Percentiles rank a stretch among this genome's conserved stretches.
Conservation (phyloP, 108 stramenopile genomes). For the Mediolabrus comicus region DNA sequence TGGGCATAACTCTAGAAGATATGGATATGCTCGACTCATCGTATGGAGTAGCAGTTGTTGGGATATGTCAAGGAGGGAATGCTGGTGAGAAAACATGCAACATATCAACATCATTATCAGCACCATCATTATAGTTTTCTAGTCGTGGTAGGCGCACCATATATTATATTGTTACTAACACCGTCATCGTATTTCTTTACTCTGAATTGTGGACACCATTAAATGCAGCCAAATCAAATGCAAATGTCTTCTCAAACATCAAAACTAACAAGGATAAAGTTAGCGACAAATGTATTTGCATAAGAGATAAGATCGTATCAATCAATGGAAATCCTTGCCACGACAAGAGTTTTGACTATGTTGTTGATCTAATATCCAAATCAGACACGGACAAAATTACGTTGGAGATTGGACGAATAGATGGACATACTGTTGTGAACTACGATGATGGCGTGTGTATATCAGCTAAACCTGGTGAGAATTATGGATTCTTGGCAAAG, state of each 20-base stretch:
- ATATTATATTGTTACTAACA: background rate
- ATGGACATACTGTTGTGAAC: slow-evolving; percentile 18
- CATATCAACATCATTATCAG: background rate
- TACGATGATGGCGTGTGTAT: slow-evolving; percentile 23
- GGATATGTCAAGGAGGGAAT: slow-evolving; percentile 18
- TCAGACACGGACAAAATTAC: slow-evolving; percentile 1
- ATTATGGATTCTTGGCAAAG: slow-evolving; percentile 32
- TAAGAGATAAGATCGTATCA: slow-evolving; percentile 31
- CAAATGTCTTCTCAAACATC: slow-evolving; percentile 14
- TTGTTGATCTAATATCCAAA: slow-evolving; percentile 8
- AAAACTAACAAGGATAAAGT: slow-evolving; percentile 5
- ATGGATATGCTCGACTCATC: slow-evolving; percentile 17
- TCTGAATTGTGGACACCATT: background rate
- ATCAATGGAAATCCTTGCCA: slow-evolving; percentile 24
- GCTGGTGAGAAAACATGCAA: background rate
- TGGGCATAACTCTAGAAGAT: slow-evolving; percentile 26
- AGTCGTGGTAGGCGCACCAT: too few relatives aligned
- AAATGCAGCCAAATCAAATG: slow-evolving; percentile 12
- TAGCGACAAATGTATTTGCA: slow-evolving; percentile 30
- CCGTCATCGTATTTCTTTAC: background rate
- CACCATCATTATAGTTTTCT: background rate
- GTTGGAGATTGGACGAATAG: slow-evolving; percentile 27
- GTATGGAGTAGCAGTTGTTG: slow-evolving; percentile 18
- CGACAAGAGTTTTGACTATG: slow-evolving; percentile 31
- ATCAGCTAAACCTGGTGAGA: slow-evolving; percentile 33